Conservation (phyloP, 495 filamentous ascomycete genomes). For the Achaetomiella virescens region DNA sequence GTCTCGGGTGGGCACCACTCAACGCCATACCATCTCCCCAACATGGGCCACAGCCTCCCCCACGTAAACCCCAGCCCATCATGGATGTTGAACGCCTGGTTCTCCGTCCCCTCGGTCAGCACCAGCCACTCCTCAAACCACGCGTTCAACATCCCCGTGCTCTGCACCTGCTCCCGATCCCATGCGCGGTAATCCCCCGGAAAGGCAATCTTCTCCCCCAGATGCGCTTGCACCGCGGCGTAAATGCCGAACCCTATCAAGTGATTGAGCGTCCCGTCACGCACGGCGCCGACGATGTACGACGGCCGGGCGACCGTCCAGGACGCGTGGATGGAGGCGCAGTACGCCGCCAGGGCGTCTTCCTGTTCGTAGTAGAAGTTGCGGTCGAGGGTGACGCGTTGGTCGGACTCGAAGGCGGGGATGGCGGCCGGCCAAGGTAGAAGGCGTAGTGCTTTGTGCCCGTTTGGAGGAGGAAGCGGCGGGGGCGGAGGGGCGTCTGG, state of each 20-base stretch:
- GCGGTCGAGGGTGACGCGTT: constrained; percentile 32
- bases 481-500: constrained; percentile 36
- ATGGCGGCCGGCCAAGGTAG: constrained; percentile 42
- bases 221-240: constrained; percentile 36
- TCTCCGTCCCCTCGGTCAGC: constrained; percentile 29
- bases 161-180: constrained; percentile 36
- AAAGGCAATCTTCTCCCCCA: constrained; percentile 35
- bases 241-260: constrained; percentile 45
- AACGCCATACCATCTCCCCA: constrained; percentile 41
- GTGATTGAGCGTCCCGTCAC: constrained; percentile 46
- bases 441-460: constrained; percentile 48
- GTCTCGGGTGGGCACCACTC: constrained; percentile 22
- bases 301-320: constrained; percentile 41
- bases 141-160: constrained; percentile 37
- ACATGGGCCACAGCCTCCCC: constrained; percentile 40
- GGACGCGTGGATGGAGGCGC: constrained; percentile 19
- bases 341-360: constrained; percentile 37
- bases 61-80: constrained; percentile 41
- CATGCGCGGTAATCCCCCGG: constrained; percentile 38
- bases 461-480: constrained; percentile 47
- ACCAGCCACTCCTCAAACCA: constrained; percentile 49
- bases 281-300: constrained; percentile 46
- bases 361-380: constrained; percentile 54
- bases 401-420: constrained; percentile 42
- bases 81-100: constrained; percentile 43